These are phyloP conservation scores for Drosera spatulata DNA, from an alignment of 179 eudicot genomes.

Conservation along the genomic window DNA sequence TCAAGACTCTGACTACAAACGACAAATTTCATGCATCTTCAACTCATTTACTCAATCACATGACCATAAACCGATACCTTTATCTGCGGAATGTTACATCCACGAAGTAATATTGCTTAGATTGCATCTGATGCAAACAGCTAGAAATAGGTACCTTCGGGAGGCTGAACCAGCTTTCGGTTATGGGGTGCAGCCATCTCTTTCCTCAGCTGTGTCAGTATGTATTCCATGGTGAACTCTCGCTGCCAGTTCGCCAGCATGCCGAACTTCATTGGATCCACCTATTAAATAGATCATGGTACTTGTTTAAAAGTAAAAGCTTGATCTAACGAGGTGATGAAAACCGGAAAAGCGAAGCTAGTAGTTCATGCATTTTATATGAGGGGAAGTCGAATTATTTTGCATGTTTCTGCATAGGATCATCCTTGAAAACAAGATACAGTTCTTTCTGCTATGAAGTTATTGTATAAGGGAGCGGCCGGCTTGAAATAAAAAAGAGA, in stretches of 20 bases:
- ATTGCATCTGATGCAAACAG: neutral
- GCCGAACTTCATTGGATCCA: slow-evolving; percentile 54
- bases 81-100: neutral
- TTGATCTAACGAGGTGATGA: neutral
- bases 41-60: no score
- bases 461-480: no score
- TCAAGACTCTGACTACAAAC: no score
- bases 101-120: no score
- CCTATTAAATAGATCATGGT: slow-evolving; percentile 16
- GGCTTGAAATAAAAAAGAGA: neutral
- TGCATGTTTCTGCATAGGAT: no score
- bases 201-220: slow-evolving; percentile 72
- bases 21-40: no score
- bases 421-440: no score
- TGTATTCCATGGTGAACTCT: slow-evolving; percentile 86
- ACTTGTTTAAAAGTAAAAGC: no score
- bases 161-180: slow-evolving; percentile 87
- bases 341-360: no score
- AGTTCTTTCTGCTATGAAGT: no score
- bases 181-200: slow-evolving; percentile 85
- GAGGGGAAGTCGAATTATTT: no score
- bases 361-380: no score
- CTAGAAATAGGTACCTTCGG: slow-evolving; percentile 74
- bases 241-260: slow-evolving; percentile 79
- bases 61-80: neutral